Evolutionary conservation across 2,329 filamentous ascomycete genomes (phyloP).

Genomic region (Sclerotinia minor): DNA sequence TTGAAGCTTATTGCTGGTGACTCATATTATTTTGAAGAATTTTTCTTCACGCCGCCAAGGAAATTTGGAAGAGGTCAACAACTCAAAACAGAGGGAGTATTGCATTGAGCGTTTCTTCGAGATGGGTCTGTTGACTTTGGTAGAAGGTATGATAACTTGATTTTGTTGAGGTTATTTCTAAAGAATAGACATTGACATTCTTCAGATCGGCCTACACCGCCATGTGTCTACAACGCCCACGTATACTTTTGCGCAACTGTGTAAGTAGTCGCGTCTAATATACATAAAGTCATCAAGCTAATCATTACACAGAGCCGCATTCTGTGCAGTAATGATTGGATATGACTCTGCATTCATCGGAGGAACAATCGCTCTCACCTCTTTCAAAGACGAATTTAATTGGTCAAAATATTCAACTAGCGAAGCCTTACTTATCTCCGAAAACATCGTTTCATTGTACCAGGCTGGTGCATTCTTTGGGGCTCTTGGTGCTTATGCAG

Average conservation of each 20-base stretch:
- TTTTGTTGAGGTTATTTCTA: constrained; percentile 48
- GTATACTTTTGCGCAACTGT: constrained; percentile 33
- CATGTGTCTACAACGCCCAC: constrained; percentile 35
- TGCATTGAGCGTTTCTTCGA: constrained; percentile 12
- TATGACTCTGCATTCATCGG: constrained; percentile 37
- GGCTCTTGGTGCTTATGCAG: constrained; percentile 20
- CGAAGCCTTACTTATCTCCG: constrained; percentile 25
- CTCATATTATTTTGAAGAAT: constrained; percentile 12
- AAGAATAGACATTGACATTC: constrained; percentile 29
- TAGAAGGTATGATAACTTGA: constrained; percentile 51
- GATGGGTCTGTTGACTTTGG: constrained; percentile 49
- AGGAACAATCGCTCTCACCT: constrained; percentile 34
- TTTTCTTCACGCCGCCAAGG: constrained; percentile 17
- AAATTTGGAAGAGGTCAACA: background rate
- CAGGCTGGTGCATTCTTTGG: constrained; percentile 38
- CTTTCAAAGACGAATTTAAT: constrained; percentile 34
- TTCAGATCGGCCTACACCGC: constrained; percentile 36
- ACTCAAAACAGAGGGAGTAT: background rate
- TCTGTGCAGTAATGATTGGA: constrained; percentile 53
- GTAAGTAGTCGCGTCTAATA: constrained; percentile 24
- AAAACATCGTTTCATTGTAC: constrained; percentile 38
- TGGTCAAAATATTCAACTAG: constrained; percentile 33
- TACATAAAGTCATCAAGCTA: background rate
- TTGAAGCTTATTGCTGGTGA: constrained; percentile 19
- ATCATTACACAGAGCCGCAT: constrained; percentile 47